Conservation (phyloP, 345 rosid species). For the Salix dunnii region DNA sequence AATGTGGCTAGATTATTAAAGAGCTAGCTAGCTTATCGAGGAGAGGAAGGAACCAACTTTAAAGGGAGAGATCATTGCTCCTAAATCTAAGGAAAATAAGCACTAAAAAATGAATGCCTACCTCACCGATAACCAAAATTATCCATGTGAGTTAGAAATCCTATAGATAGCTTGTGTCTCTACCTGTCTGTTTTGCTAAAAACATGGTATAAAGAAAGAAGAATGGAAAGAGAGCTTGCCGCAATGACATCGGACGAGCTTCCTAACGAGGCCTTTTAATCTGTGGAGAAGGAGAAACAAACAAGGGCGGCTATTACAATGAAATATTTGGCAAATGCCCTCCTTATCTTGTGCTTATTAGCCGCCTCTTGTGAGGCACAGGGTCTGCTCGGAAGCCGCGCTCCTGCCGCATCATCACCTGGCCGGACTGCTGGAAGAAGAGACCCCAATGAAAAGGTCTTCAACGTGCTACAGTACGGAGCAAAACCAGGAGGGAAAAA, state of each 20-base stretch:
- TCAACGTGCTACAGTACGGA: slow-evolving; percentile 37
- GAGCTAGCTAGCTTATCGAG: background rate
- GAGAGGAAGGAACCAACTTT: background rate
- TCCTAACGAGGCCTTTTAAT: background rate
- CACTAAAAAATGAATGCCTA: background rate
- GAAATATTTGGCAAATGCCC: slow-evolving; percentile 8
- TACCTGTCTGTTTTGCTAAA: background rate
- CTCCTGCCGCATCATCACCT: background rate
- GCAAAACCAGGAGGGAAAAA: slow-evolving; percentile 29
- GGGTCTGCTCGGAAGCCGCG: background rate
- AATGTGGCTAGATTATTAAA: slow-evolving; percentile 14
- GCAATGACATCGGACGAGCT: background rate
- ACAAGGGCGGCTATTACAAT: background rate
- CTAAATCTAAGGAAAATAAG: slow-evolving; percentile 8
- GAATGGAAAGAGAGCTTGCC: slow-evolving; percentile 8
- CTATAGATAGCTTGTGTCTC: slow-evolving; percentile 7
- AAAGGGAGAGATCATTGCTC: background rate
- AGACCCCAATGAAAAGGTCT: slow-evolving; percentile 34
- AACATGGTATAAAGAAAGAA: slow-evolving; percentile 10
- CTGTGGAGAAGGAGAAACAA: background rate
- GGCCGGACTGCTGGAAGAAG: background rate
- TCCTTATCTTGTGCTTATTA: slow-evolving; percentile 13
- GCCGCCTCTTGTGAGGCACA: background rate
- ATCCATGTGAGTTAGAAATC: background rate
- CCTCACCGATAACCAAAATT: background rate